Evolutionary conservation across 352 stramenopile species (phyloP).

Genomic region (Aphanomyces cochlioides): DNA sequence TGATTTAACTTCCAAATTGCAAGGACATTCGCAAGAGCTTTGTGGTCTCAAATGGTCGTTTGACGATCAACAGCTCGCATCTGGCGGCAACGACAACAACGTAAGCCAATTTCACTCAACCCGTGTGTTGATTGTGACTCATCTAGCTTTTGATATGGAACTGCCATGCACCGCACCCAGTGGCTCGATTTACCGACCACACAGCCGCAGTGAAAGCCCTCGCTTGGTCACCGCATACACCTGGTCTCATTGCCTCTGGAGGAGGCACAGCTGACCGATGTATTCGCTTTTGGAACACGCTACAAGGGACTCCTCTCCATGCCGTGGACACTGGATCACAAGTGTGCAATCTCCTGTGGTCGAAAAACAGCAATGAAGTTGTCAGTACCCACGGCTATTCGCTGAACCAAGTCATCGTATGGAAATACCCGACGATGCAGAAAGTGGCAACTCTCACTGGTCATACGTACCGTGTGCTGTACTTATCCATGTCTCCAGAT

Average conservation of each 20-base stretch:
- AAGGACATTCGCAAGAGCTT: constrained; percentile 83
- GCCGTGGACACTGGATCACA: constrained; percentile 94
- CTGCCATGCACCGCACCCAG: constrained; percentile 38
- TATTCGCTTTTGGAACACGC: constrained; percentile 98
- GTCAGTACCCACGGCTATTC: constrained; percentile 98
- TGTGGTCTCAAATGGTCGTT: constrained; percentile 97
- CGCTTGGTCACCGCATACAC: constrained; percentile 95
- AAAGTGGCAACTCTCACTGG: constrained; percentile 96
- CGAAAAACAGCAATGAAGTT: constrained; percentile 96
- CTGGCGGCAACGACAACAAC: constrained; percentile 98
- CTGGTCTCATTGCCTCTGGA: constrained; percentile 92
- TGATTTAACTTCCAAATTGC: constrained; percentile 51
- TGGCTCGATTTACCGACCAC: constrained; percentile 93
- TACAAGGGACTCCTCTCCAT: constrained; percentile 84
- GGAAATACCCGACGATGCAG: constrained; percentile 95
- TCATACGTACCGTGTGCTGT: constrained; percentile 95
- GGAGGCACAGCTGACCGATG: constrained; percentile 95
- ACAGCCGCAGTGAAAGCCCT: constrained; percentile 97
- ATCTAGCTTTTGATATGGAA: constrained; percentile 22
- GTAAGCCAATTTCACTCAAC: constrained; percentile 41
- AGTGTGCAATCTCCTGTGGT: constrained; percentile 98
- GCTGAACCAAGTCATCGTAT: constrained; percentile 97
- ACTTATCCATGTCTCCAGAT: constrained; percentile 96
- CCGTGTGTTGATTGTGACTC: background rate
- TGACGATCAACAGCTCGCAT: constrained; percentile 87